Evolutionary conservation across 805 yeast genomes (phyloP).

Genomic region (Groenewaldozyma salmanticensis): DNA sequence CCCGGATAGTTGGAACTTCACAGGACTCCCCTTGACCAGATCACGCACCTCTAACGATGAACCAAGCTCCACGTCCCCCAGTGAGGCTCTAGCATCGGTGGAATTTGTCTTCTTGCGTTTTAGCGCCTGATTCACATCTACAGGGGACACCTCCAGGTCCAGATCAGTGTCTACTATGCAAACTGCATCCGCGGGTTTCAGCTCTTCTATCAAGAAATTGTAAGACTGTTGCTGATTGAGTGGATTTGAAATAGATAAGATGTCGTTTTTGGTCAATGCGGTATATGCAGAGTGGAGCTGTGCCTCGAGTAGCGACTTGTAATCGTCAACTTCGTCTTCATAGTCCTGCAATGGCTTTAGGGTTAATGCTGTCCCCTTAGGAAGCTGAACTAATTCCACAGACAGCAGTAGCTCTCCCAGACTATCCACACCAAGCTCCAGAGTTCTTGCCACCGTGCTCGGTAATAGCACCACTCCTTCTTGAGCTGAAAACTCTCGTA

Average conservation of each 20-base stretch:
- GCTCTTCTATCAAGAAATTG: constrained; percentile 29
- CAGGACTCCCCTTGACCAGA: background rate
- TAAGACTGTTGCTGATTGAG: constrained; percentile 17
- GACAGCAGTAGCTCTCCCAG: constrained; percentile 9
- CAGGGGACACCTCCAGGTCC: constrained; percentile 33
- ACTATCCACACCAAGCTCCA: constrained; percentile 20
- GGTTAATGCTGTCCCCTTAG: constrained; percentile 38
- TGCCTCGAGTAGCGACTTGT: constrained; percentile 46
- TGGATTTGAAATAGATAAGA: constrained; percentile 26
- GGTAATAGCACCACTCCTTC: constrained; percentile 33
- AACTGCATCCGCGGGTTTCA: constrained; percentile 34
- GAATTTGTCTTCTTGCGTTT: background rate
- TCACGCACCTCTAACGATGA: background rate
- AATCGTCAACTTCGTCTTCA: constrained; percentile 28
- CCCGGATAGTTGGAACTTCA: too few species aligned
- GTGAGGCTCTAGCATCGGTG: background rate
- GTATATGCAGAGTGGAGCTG: constrained; percentile 42
- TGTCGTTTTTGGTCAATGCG: constrained; percentile 35
- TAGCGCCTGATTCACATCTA: too few species aligned
- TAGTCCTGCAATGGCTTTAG: constrained; percentile 33
- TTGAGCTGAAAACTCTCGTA: constrained; percentile 39
- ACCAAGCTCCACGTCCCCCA: constrained; percentile 1
- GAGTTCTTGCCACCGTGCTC: constrained; percentile 20
- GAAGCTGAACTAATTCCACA: constrained; percentile 28
- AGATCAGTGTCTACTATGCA: constrained; percentile 51